These are phyloP conservation scores for Camellia oleifera DNA, from an alignment of 179 eudicot species.

Conservation along the genomic window DNA sequence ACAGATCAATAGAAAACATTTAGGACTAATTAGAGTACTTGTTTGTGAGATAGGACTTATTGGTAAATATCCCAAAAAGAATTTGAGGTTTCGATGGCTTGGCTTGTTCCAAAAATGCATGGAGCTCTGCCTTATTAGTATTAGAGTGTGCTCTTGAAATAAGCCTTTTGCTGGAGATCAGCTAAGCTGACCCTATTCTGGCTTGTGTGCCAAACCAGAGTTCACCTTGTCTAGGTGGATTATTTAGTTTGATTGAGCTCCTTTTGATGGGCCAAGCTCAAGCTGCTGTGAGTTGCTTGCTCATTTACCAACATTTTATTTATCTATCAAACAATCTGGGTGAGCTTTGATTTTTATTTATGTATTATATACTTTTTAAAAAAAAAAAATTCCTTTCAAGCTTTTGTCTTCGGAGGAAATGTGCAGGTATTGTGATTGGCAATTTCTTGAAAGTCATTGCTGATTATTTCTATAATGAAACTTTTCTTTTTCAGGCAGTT, in stretches of 20 bases:
- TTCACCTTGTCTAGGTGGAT: neutral
- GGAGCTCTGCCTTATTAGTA: neutral
- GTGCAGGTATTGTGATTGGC: neutral
- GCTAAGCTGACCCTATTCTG: neutral
- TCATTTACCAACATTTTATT: neutral
- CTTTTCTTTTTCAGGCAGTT: conserved; percentile 54
- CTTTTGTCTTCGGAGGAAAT: neutral
- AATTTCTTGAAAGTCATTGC: conserved; percentile 17
- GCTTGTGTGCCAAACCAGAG: neutral
- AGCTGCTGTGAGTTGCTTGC: neutral
- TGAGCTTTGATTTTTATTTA: neutral
- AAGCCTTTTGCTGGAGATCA: neutral
- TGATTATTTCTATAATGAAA: neutral
- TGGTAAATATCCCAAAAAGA: too few relatives aligned
- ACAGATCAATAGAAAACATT: too few relatives aligned
- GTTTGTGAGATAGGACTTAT: too few relatives aligned
- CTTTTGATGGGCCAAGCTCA: neutral
- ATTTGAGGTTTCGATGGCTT: neutral
- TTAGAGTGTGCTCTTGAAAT: too few relatives aligned
- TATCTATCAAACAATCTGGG: neutral
- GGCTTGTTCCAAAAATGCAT: neutral
- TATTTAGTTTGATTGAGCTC: neutral
- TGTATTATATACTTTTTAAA: neutral
- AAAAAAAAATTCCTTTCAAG: too few relatives aligned
- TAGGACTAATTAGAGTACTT: too few relatives aligned